These are phyloP conservation scores for Corrigiola litoralis DNA, from an alignment of 179 eudicot genomes.

Conservation along the genomic window DNA sequence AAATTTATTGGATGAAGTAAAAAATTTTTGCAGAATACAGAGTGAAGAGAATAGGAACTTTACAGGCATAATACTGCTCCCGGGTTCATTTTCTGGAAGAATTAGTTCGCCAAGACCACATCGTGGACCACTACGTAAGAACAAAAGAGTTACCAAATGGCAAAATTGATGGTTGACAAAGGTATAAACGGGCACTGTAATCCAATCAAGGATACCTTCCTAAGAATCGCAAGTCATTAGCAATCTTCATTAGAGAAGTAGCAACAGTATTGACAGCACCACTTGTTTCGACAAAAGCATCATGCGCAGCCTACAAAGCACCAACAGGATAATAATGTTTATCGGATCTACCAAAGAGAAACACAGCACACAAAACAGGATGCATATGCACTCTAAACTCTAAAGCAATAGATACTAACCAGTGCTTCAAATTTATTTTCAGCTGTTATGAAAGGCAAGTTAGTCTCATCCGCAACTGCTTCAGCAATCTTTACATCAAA, in stretches of 20 bases:
- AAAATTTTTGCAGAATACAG: neutral
- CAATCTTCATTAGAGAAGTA: slow-evolving; percentile 95
- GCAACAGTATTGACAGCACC: slow-evolving; percentile 90
- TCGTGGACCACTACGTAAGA: slow-evolving; percentile 77
- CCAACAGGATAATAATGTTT: neutral
- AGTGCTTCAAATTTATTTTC: slow-evolving; percentile 98
- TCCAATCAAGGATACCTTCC: slow-evolving; percentile 63
- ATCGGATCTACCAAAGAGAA: neutral
- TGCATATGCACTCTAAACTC: neutral
- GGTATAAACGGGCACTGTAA: neutral
- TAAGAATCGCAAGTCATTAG: slow-evolving; percentile 85
- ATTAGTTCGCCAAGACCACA: slow-evolving; percentile 97
- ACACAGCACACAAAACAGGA: neutral
- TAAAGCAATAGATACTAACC: slow-evolving; percentile 43
- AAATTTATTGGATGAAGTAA: too few relatives aligned
- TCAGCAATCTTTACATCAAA: slow-evolving; percentile 95
- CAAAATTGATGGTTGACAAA: neutral
- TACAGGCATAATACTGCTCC: slow-evolving; percentile 99
- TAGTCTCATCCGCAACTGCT: slow-evolving; percentile 95
- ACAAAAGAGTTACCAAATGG: slow-evolving; percentile 15
- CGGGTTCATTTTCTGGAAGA: slow-evolving; percentile 99
- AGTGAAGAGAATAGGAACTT: slow-evolving; percentile 8
- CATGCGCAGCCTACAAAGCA: slow-evolving; percentile 86
- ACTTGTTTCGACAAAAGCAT: slow-evolving; percentile 94
- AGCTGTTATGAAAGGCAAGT: slow-evolving; percentile 90